Percentiles rank a stretch among this genome's conserved stretches.
phyloP scores from a whole-genome alignment of 352 stramenopile species.

The Globisporangium echinulatum region DNA sequence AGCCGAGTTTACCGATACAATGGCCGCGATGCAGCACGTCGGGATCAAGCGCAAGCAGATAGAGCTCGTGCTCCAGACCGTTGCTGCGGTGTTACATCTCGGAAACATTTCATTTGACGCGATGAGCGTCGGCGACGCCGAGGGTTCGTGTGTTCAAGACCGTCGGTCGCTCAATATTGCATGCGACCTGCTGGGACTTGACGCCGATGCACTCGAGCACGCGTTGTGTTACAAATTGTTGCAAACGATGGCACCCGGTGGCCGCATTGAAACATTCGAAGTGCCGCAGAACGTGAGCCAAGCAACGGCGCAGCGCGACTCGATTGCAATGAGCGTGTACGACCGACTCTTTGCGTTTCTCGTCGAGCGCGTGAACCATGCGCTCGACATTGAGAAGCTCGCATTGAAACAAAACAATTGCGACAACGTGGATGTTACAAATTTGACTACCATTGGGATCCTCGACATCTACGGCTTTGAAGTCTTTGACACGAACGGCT shows the following conservation, averaged over 20 bases:
- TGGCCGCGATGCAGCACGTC: slow-evolving; percentile 84
- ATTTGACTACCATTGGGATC: slow-evolving; percentile 83
- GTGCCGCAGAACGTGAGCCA: slow-evolving; percentile 84
- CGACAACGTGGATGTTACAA: slow-evolving; percentile 51
- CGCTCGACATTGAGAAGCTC: slow-evolving; percentile 79
- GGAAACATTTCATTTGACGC: slow-evolving; percentile 71
- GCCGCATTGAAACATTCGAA: slow-evolving; percentile 81
- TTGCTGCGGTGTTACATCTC: slow-evolving; percentile 74
- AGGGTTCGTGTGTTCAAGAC: slow-evolving; percentile 52
- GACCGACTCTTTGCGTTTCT: slow-evolving; percentile 96
- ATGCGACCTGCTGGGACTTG: slow-evolving; percentile 64
- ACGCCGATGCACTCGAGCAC: slow-evolving; percentile 52
- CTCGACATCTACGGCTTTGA: slow-evolving; percentile 98
- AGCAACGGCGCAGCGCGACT: slow-evolving; percentile 90
- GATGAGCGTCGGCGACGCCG: slow-evolving; percentile 57
- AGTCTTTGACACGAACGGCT: slow-evolving; percentile 91
- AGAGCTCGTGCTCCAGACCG: slow-evolving; percentile 80
- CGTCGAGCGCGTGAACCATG: slow-evolving; percentile 88
- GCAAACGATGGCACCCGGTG: slow-evolving; percentile 82
- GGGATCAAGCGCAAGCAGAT: slow-evolving; percentile 87
- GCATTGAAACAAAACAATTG: slow-evolving; percentile 75
- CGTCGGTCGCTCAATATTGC: slow-evolving; percentile 51
- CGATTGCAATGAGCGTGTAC: slow-evolving; percentile 96
- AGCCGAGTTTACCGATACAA: slow-evolving; percentile 82
- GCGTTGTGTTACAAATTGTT: slow-evolving; percentile 81